phyloP scores from a whole-genome alignment of 106 monocot genomes.

The Cymbidium sinense region DNA sequence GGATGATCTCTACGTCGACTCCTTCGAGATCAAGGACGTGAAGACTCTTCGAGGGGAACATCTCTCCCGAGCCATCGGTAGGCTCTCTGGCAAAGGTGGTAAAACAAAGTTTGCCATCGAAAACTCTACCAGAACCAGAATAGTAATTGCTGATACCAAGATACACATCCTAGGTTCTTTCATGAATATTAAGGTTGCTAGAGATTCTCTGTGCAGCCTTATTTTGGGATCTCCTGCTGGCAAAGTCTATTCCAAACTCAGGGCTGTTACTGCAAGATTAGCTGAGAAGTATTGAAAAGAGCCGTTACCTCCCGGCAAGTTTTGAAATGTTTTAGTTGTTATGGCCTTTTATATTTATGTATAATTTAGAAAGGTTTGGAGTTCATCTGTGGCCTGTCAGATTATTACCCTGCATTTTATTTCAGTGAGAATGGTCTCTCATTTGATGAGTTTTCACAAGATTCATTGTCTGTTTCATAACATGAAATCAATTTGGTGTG shows the following conservation, averaged over 20 bases:
- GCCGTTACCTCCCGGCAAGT: background rate
- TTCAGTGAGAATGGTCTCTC: too few species aligned
- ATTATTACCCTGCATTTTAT: too few species aligned
- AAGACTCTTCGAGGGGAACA: constrained; percentile 83
- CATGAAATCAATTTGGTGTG: too few species aligned
- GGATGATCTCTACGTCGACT: constrained; percentile 86
- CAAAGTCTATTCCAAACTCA: constrained; percentile 88
- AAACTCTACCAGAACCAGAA: constrained; percentile 78
- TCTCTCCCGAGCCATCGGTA: constrained; percentile 77
- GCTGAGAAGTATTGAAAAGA: constrained; percentile 55
- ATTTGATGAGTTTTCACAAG: too few species aligned
- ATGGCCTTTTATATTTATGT: background rate
- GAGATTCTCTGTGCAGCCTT: constrained; percentile 81
- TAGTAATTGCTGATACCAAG: constrained; percentile 83
- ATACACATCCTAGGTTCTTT: constrained; percentile 77
- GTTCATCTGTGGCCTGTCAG: too few species aligned
- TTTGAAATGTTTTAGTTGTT: background rate
- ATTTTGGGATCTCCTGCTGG: constrained; percentile 89
- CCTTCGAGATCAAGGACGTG: constrained; percentile 93
- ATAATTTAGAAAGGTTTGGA: too few species aligned
- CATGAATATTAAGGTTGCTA: constrained; percentile 53
- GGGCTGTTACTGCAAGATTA: constrained; percentile 67
- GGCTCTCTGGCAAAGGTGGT: constrained; percentile 86
- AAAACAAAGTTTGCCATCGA: constrained; percentile 93
- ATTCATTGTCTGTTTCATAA: too few species aligned